A percentile compares a stretch with the other conserved stretches of the same genome.
phyloP scores from a whole-genome alignment of 176 grass and related monocot genomes.

The Elaeis guineensis region DNA sequence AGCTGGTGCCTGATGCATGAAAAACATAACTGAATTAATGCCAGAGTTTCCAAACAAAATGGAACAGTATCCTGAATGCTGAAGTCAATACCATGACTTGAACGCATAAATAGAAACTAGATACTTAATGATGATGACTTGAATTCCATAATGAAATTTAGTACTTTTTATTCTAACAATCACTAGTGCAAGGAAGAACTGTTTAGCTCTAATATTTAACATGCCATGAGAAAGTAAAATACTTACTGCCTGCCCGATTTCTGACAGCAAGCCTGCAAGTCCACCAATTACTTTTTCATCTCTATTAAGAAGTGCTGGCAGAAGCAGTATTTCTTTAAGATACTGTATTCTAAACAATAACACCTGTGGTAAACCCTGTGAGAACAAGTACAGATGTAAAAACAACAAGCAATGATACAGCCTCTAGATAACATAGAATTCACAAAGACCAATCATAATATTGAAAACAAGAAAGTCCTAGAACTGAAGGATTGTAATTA shows the following conservation, averaged over 20 bases:
- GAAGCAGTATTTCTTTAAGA: slow-evolving; percentile 73
- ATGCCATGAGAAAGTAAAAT: slow-evolving; percentile 15
- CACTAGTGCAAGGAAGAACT: no score
- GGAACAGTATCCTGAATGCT: no score
- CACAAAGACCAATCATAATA: no score
- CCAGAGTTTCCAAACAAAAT: no score
- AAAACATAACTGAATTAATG: neutral
- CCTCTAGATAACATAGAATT: neutral
- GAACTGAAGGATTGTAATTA: no score
- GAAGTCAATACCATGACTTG: no score
- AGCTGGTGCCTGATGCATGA: slow-evolving; percentile 60
- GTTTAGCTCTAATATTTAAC: no score
- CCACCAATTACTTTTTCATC: slow-evolving; percentile 73
- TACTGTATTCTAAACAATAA: slow-evolving; percentile 79
- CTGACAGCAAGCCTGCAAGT: slow-evolving; percentile 79
- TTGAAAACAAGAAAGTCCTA: no score
- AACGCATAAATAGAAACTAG: no score
- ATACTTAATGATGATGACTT: no score
- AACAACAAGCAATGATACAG: neutral
- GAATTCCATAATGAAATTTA: no score
- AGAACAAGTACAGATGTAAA: neutral
- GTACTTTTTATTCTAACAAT: no score
- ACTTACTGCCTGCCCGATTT: slow-evolving; percentile 91
- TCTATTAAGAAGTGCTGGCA: slow-evolving; percentile 65
- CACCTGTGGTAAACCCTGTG: slow-evolving; percentile 64